Evolutionary conservation across 345 rosid genomes (phyloP), one percentile per base, ranked within the genome.

Genomic region (Limnanthes douglasii): DNA sequence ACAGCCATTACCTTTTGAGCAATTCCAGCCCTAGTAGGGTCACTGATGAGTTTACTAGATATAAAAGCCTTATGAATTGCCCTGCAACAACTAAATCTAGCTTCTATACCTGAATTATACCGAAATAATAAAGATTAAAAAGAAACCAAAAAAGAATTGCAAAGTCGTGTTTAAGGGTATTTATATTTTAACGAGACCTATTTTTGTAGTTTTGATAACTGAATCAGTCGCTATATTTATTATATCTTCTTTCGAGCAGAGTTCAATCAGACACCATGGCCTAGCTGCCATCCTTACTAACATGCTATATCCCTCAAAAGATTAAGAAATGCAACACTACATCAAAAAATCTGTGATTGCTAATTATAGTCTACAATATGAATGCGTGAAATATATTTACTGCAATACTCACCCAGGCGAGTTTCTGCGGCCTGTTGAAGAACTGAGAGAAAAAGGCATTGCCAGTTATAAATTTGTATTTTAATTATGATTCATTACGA

Each of bases 231-330:
- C 65, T 15, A 46, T 62, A 43, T 63, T 57, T 34, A 84, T 53
- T 17, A 90, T 72, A 59, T 83, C 95, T 35, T 57, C 71, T 59
- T 72, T 79, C 27, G 94, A 55, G 65, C 79, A 68, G 28, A 90
- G 57, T 58, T 83, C 94, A 63, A 68, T 57, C 46, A 83, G 70
- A 51, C 86, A 78, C 98, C 98, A 90, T 34, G 66, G 47, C 50
- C 95, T 67, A 66, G 62, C 65, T 44, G 65, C 95, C 69, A 90
- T 55, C 7, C 78, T 95, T 8, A 73, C 42, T 45, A 83, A 46
- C 39, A 68, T 53, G 59, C 95, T 64, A 53, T 90, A 79, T 21
- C 70, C 81, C 95, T 83, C 78, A 56, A 37, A 53, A 46, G n/a
- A n/a, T n/a, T n/a, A n/a, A n/a, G 20, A 43, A 26, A 50, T n/a